Evolutionary conservation across 805 yeast genomes (phyloP).

Genomic region (Yamadazyma nakazawae): DNA sequence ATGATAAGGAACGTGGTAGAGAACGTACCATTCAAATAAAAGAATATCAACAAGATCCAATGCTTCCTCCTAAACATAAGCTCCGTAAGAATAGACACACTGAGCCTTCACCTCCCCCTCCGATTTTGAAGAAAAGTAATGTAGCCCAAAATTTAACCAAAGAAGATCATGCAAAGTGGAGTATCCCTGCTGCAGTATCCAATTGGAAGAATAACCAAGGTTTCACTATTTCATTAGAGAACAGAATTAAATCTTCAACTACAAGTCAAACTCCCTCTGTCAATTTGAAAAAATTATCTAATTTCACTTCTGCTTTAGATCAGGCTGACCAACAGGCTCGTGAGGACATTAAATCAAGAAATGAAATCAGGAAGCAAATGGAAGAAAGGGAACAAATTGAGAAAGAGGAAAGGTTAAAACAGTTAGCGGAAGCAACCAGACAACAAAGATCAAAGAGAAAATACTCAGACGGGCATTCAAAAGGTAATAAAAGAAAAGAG

Average conservation of each 20-base stretch:
- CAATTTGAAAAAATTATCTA: conserved; percentile 56
- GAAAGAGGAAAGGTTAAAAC: conserved; percentile 26
- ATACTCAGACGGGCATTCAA: background rate
- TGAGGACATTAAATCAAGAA: conserved; percentile 20
- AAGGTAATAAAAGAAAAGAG: background rate
- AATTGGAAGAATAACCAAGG: conserved; percentile 97
- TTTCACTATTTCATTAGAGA: conserved; percentile 75
- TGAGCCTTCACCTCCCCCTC: conserved; percentile 59
- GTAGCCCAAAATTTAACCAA: conserved; percentile 45
- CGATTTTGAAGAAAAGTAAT: conserved; percentile 45
- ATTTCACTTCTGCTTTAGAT: conserved; percentile 68
- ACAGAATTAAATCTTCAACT: conserved; percentile 64
- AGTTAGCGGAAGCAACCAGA: conserved; percentile 27
- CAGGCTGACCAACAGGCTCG: conserved; percentile 46
- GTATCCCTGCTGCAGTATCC: conserved; percentile 86
- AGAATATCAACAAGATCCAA: conserved; percentile 72
- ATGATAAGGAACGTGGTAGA: conserved; percentile 14
- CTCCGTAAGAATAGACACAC: conserved; percentile 65
- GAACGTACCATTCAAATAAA: conserved; percentile 59
- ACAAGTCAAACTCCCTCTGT: conserved; percentile 26
- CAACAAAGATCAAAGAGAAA: conserved; percentile 5
- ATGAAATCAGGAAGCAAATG: conserved; percentile 23
- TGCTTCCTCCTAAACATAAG: conserved; percentile 77
- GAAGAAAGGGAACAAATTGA: conserved; percentile 25
- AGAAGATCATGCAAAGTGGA: conserved; percentile 78